phyloP scores from a whole-genome alignment of 2,329 filamentous ascomycete genomes.

The Cercospora nicotianae region DNA sequence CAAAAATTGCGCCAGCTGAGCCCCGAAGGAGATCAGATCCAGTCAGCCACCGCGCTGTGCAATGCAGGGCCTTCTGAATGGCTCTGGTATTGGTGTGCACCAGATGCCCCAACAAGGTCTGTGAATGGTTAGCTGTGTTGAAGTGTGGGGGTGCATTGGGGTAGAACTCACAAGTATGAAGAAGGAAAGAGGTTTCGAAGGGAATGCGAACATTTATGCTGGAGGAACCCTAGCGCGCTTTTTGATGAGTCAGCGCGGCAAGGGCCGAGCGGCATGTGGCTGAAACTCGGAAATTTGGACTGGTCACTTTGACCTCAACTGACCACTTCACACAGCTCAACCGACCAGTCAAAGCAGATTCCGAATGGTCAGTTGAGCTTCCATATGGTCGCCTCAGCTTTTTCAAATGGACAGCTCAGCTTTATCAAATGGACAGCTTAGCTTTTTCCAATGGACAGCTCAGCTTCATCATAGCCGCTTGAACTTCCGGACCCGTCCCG shows the following conservation, averaged over 20 bases:
- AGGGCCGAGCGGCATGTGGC: background rate
- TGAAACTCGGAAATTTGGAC: background rate
- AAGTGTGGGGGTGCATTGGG: background rate
- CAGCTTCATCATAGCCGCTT: too few species aligned
- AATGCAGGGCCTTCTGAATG: constrained; percentile 13
- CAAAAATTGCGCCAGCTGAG: constrained; percentile 2
- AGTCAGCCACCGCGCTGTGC: constrained; percentile 14
- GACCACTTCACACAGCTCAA: background rate
- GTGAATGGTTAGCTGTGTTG: background rate
- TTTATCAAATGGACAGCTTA: too few species aligned
- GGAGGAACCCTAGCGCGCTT: background rate
- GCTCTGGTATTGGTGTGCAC: constrained; percentile 4
- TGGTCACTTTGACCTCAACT: background rate
- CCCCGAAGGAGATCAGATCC: constrained; percentile 14
- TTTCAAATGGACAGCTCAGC: background rate
- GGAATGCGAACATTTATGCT: background rate
- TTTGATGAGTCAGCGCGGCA: background rate
- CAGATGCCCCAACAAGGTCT: constrained; percentile 6
- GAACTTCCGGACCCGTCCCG: too few species aligned
- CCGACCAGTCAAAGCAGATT: background rate
- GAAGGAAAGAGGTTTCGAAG: background rate
- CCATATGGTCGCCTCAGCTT: background rate
- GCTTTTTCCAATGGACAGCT: background rate
- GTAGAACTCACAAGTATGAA: background rate
- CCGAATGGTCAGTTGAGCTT: background rate